These are phyloP conservation scores for Biancaea sappan DNA, from an alignment of 306 rosid genomes.

Conservation along the genomic window DNA sequence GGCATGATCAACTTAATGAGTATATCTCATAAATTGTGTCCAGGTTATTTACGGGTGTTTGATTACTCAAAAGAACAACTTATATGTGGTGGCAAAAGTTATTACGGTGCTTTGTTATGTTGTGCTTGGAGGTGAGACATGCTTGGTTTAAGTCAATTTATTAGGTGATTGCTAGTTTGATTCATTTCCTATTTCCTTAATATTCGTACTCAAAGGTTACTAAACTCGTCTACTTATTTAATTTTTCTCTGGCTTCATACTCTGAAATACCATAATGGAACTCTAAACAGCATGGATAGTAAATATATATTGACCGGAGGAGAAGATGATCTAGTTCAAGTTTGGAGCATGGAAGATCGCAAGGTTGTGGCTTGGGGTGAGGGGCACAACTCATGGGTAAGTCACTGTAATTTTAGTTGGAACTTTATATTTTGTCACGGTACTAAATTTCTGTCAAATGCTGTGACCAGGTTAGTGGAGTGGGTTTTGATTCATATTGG, in stretches of 20 bases:
- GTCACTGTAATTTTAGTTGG: slow-evolving; percentile 36
- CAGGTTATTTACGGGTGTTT: slow-evolving; percentile 93
- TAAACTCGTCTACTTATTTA: not conserved
- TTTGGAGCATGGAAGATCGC: slow-evolving; percentile 99
- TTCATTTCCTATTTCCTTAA: slow-evolving; percentile 13
- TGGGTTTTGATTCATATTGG: slow-evolving; percentile 97
- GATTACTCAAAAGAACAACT: slow-evolving; percentile 90
- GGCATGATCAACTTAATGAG: not conserved
- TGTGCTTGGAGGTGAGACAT: slow-evolving; percentile 90
- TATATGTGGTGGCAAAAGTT: slow-evolving; percentile 94
- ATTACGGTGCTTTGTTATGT: slow-evolving; percentile 94
- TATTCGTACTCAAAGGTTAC: slow-evolving; percentile 9
- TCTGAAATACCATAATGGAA: slow-evolving; percentile 14
- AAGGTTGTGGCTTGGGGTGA: slow-evolving; percentile 99
- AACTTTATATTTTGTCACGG: slow-evolving; percentile 14
- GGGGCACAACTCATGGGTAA: slow-evolving; percentile 98
- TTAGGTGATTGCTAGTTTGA: slow-evolving; percentile 27
- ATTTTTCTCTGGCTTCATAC: not conserved
- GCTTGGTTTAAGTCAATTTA: slow-evolving; percentile 29
- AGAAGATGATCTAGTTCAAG: slow-evolving; percentile 97
- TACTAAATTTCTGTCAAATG: slow-evolving; percentile 31
- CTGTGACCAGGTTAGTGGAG: slow-evolving; percentile 88
- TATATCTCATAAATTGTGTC: slow-evolving; percentile 39
- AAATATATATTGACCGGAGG: slow-evolving; percentile 96
- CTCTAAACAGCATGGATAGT: slow-evolving; percentile 76